A percentile compares a stretch with the other conserved stretches of the same genome.
These are phyloP conservation scores for Kwoniella pini DNA, from an alignment of 768 basidiomycete genomes.

Conservation along the genomic window DNA sequence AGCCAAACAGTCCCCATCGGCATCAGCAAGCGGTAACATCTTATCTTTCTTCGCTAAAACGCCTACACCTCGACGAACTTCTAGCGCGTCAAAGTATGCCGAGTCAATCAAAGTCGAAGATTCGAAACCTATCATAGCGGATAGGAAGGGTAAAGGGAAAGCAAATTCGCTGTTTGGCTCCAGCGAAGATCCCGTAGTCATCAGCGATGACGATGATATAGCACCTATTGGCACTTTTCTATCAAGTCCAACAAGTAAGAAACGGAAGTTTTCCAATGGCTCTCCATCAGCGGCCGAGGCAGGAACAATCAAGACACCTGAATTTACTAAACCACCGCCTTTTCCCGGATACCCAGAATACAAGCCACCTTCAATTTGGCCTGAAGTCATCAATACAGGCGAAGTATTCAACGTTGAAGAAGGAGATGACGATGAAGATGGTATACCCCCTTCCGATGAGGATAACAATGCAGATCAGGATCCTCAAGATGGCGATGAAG, in stretches of 20 bases:
- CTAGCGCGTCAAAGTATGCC: slow-evolving; percentile 12
- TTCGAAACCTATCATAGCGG: background rate
- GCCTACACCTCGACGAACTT: slow-evolving; percentile 10
- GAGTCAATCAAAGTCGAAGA: slow-evolving; percentile 3
- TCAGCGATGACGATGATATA: slow-evolving; percentile 45
- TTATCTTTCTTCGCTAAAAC: slow-evolving; percentile 39
- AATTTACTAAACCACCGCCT: slow-evolving; percentile 8
- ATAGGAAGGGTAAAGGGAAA: slow-evolving; percentile 23
- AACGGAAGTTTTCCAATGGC: slow-evolving; percentile 1
- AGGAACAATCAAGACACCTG: slow-evolving; percentile 10
- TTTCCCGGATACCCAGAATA: slow-evolving; percentile 31
- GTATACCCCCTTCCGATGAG: slow-evolving; percentile 20
- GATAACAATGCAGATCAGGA: slow-evolving; percentile 20
- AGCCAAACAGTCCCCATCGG: slow-evolving; percentile 1
- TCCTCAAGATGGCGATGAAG: slow-evolving; percentile 21
- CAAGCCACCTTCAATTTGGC: slow-evolving; percentile 40
- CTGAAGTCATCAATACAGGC: slow-evolving; percentile 42
- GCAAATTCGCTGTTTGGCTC: slow-evolving; percentile 16
- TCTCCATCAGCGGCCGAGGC: background rate
- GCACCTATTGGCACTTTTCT: too few relatives aligned
- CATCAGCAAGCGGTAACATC: slow-evolving; percentile 12
- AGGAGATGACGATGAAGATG: slow-evolving; percentile 21
- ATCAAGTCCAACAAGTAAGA: background rate
- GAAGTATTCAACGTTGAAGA: background rate
- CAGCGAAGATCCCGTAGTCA: slow-evolving; percentile 45